Percentiles rank a stretch among this genome's conserved stretches.
phyloP scores from a whole-genome alignment of 306 rosid species.

The Rosa persica region DNA sequence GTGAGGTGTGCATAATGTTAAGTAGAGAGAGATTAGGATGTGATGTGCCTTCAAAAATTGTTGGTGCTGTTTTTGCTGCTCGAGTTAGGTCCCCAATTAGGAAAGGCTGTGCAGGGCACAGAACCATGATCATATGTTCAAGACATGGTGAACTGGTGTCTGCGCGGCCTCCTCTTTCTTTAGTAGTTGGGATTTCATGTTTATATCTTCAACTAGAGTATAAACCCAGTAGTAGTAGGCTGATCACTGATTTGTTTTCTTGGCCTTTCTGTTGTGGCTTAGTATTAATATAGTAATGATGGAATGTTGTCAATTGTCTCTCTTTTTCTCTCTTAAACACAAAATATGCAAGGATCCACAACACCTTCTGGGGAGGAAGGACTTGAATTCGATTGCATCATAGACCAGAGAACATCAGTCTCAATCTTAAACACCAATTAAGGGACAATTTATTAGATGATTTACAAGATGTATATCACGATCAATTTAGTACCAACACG shows the following conservation, averaged over 20 bases:
- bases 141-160: constrained; percentile 16
- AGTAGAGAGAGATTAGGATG: constrained; percentile 20
- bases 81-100: constrained; percentile 5
- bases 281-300: background rate
- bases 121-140: background rate
- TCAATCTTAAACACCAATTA: background rate
- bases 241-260: constrained; percentile 26
- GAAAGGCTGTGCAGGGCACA: constrained; percentile 8
- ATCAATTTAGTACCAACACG: background rate
- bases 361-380: background rate
- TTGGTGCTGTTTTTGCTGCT: constrained; percentile 18
- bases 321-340: background rate
- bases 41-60: constrained; percentile 13
- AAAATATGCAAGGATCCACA: background rate
- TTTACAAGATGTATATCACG: background rate
- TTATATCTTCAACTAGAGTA: constrained; percentile 21
- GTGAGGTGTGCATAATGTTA: constrained; percentile 26
- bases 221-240: constrained; percentile 24
- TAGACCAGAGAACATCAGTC: background rate
- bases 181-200: constrained; percentile 9
- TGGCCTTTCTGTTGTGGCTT: constrained; percentile 18
- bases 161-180: background rate
- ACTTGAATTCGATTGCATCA: background rate
- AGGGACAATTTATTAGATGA: background rate
- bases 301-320: background rate